A percentile compares a stretch with the other conserved stretches of the same genome.
These are phyloP conservation scores for Stagonosporopsis chrysanthemi DNA, from an alignment of 2,329 filamentous ascomycete species.

Conservation along the genomic window DNA sequence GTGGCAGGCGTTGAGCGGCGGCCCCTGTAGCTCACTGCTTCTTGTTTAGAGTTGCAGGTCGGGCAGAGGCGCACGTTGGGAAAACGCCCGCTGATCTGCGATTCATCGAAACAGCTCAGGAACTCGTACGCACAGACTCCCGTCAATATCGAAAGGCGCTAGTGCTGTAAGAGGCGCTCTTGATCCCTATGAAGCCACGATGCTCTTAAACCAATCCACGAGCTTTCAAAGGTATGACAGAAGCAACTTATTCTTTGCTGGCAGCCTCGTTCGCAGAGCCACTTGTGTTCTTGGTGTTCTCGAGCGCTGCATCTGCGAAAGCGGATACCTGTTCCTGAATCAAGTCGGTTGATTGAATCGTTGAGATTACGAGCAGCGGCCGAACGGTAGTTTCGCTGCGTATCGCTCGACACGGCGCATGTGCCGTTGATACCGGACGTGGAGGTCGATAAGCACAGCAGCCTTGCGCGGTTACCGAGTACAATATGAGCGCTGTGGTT, in stretches of 20 bases:
- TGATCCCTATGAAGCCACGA: neutral
- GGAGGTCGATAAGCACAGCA: neutral
- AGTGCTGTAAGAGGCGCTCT: neutral
- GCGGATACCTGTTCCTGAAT: neutral
- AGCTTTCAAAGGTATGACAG: neutral
- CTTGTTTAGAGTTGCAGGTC: slow-evolving; percentile 10
- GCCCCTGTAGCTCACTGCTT: slow-evolving; percentile 6
- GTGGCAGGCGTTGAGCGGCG: neutral
- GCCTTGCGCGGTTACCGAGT: neutral
- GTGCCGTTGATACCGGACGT: neutral
- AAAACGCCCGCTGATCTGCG: slow-evolving; percentile 2
- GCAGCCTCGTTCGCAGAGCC: neutral
- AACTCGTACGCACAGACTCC: slow-evolving; percentile 13
- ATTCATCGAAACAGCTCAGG: slow-evolving; percentile 13
- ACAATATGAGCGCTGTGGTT: neutral
- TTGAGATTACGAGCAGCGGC: slow-evolving; percentile 1
- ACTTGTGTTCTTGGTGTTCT: neutral
- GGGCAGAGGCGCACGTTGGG: slow-evolving; percentile 4
- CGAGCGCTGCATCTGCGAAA: neutral
- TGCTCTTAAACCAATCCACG: neutral
- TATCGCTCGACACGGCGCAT: neutral
- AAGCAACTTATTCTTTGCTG: neutral
- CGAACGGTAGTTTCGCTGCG: neutral
- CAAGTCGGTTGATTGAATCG: neutral
- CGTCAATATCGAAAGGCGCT: slow-evolving; percentile 16